A percentile compares a stretch with the other conserved stretches of the same genome.
Evolutionary conservation across 768 basidiomycete genomes (phyloP).

Genomic region (Hemileccinum impolitum): DNA sequence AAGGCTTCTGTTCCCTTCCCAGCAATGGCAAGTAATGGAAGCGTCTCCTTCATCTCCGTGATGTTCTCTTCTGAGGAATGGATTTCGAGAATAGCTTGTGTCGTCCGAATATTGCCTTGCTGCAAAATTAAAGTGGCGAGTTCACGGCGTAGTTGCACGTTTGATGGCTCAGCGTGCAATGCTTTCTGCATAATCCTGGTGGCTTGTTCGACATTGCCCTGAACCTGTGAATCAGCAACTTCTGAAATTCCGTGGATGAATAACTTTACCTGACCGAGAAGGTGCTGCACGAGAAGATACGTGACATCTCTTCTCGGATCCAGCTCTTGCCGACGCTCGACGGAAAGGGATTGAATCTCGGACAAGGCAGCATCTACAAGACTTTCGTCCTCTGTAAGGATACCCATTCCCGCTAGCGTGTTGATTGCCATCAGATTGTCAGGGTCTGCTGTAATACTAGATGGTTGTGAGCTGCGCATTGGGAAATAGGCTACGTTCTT

Average conservation of each 20-base stretch:
- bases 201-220: slow-evolving; percentile 53
- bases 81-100: slow-evolving; percentile 46
- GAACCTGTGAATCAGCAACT: slow-evolving; percentile 2
- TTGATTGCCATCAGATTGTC: slow-evolving; percentile 82
- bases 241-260: not conserved
- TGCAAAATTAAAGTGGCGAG: slow-evolving; percentile 58
- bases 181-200: slow-evolving; percentile 53
- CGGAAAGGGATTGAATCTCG: slow-evolving; percentile 68
- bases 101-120: slow-evolving; percentile 37
- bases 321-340: slow-evolving; percentile 59
- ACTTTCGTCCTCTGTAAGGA: slow-evolving; percentile 71
- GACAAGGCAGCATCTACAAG: slow-evolving; percentile 84
- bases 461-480: slow-evolving; percentile 12
- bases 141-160: slow-evolving; percentile 44
- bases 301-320: slow-evolving; percentile 72
- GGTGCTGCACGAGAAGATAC: slow-evolving; percentile 68
- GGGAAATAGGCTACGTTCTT: slow-evolving; percentile 19
- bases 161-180: slow-evolving; percentile 54
- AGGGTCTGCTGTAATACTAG: slow-evolving; percentile 72
- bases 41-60: slow-evolving; percentile 37
- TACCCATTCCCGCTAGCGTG: slow-evolving; percentile 85
- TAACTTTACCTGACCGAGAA: slow-evolving; percentile 63
- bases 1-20: slow-evolving; percentile 33
- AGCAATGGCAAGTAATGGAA: slow-evolving; percentile 52
- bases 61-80: slow-evolving; percentile 30